Conservation (phyloP, 352 stramenopile genomes). For the Phytophthora capsici region DNA sequence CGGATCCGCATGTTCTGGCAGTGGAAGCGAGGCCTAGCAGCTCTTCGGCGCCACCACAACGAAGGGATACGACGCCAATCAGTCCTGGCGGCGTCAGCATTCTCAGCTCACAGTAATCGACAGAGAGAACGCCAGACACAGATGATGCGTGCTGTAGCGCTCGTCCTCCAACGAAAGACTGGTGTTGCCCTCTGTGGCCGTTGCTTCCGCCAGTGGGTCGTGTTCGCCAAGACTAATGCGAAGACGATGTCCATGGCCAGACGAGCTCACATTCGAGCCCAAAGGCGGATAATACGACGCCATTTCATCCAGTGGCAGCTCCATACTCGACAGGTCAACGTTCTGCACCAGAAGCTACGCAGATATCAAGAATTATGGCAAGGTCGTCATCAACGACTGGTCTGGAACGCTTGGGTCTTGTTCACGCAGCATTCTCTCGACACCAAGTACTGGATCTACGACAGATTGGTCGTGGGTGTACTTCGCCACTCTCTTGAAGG, state of each 20-base stretch:
- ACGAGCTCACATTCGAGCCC: constrained; percentile 9
- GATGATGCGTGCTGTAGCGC: constrained; percentile 27
- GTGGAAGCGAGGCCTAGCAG: constrained; percentile 24
- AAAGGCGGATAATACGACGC: constrained; percentile 3
- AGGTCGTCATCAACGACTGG: constrained; percentile 3
- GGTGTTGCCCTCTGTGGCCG: constrained; percentile 10
- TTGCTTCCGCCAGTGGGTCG: constrained; percentile 30
- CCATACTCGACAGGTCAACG: not conserved
- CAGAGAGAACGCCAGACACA: constrained; percentile 41
- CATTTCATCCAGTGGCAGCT: constrained; percentile 24
- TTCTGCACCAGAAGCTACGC: constrained; percentile 14
- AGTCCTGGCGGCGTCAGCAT: constrained; percentile 31
- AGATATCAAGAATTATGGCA: constrained; percentile 12
- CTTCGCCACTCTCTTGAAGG: constrained; percentile 22
- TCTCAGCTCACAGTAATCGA: constrained; percentile 41
- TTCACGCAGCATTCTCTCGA: constrained; percentile 17
- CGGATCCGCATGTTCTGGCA: constrained; percentile 19
- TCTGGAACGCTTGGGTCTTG: constrained; percentile 17
- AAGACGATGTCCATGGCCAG: constrained; percentile 8
- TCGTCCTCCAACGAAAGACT: constrained; percentile 36
- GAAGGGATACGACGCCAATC: constrained; percentile 40
- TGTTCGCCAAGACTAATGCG: constrained; percentile 20
- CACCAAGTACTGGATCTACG: constrained; percentile 24
- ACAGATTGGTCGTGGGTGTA: constrained; percentile 25
- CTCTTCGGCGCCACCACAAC: constrained; percentile 32